Percentiles rank a stretch among this genome's conserved stretches.
These are phyloP conservation scores for Massariosphaeria phaeospora DNA, from an alignment of 495 filamentous ascomycete species.

Conservation along the genomic window DNA sequence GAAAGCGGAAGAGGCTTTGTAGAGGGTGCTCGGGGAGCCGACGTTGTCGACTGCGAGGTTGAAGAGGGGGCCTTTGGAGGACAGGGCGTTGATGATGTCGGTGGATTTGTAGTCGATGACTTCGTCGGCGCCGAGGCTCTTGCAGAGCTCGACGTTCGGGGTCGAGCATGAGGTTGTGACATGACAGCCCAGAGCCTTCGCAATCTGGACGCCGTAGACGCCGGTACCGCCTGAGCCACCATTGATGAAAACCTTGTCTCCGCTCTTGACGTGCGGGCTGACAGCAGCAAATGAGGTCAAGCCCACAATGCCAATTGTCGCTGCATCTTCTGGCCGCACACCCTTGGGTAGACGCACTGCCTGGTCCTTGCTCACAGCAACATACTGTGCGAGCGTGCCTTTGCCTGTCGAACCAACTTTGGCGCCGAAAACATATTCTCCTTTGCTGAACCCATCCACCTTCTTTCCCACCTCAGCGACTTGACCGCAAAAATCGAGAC, in stretches of 20 bases:
- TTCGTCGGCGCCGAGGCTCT: constrained; percentile 58
- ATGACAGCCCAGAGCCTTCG: constrained; percentile 31
- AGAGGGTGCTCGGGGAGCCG: too few relatives aligned
- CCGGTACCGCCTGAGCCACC: constrained; percentile 37
- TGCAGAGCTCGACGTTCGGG: constrained; percentile 40
- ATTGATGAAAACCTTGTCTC: constrained; percentile 35
- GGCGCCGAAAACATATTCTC: too few relatives aligned
- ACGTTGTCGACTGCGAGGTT: constrained; percentile 59
- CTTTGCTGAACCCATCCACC: constrained; percentile 63
- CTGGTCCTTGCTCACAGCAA: constrained; percentile 46
- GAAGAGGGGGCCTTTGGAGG: constrained; percentile 48
- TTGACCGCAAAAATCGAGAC: constrained; percentile 47
- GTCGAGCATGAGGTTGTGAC: constrained; percentile 35
- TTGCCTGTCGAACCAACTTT: constrained; percentile 36
- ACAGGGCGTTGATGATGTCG: constrained; percentile 49
- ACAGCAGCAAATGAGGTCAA: constrained; percentile 34
- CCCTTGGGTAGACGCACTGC: constrained; percentile 41
- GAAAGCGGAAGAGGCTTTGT: too few relatives aligned
- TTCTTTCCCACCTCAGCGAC: constrained; percentile 51
- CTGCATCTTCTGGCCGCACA: constrained; percentile 24
- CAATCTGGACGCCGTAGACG: constrained; percentile 36
- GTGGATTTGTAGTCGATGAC: constrained; percentile 60
- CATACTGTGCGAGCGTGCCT: constrained; percentile 56
- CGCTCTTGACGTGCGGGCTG: constrained; percentile 26
- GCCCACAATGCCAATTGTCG: constrained; percentile 29